A percentile compares a stretch with the other conserved stretches of the same genome.
phyloP scores from a whole-genome alignment of 2,329 filamentous ascomycete genomes.

The Pseudogymnoascus sp. region DNA sequence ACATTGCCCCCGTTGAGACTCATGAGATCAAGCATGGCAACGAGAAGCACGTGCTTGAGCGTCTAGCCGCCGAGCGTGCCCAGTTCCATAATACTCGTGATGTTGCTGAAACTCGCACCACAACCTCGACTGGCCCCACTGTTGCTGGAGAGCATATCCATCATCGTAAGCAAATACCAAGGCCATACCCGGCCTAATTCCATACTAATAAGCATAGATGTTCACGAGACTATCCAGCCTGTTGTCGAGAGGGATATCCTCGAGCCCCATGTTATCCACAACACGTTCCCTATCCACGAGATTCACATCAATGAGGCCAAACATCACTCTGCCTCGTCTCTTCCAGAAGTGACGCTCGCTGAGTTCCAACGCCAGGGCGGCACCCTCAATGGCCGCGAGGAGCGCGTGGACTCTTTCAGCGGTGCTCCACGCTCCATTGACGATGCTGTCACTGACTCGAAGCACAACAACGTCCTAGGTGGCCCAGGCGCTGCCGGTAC shows the following conservation, averaged over 20 bases:
- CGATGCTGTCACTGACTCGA: conserved; percentile 22
- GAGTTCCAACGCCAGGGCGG: conserved; percentile 56
- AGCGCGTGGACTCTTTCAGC: conserved; percentile 53
- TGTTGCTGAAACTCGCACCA: conserved; percentile 44
- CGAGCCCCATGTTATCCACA: conserved; percentile 63
- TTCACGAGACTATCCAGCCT: conserved; percentile 65
- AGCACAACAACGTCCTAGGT: conserved; percentile 19
- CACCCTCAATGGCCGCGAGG: conserved; percentile 46
- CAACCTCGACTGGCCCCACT: conserved; percentile 40
- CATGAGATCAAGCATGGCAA: conserved; percentile 57
- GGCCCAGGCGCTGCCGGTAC: conserved; percentile 14
- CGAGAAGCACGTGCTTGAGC: conserved; percentile 39
- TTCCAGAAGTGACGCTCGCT: conserved; percentile 57
- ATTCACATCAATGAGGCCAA: conserved; percentile 61
- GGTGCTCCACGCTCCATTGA: conserved; percentile 52
- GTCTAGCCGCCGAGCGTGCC: conserved; percentile 47
- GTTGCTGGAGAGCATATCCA: conserved; percentile 58
- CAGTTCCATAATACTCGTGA: conserved; percentile 47
- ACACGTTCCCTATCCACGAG: conserved; percentile 66
- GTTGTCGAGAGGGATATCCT: conserved; percentile 65
- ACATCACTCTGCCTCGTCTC: conserved; percentile 57
- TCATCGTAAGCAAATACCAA: conserved; percentile 36
- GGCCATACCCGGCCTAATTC: conserved; percentile 20
- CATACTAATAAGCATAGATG: conserved; percentile 36
- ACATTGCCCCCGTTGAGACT: conserved; percentile 53